phyloP scores from a whole-genome alignment of 2,329 filamentous ascomycete species.

The Xylariomycetidae sp. region DNA sequence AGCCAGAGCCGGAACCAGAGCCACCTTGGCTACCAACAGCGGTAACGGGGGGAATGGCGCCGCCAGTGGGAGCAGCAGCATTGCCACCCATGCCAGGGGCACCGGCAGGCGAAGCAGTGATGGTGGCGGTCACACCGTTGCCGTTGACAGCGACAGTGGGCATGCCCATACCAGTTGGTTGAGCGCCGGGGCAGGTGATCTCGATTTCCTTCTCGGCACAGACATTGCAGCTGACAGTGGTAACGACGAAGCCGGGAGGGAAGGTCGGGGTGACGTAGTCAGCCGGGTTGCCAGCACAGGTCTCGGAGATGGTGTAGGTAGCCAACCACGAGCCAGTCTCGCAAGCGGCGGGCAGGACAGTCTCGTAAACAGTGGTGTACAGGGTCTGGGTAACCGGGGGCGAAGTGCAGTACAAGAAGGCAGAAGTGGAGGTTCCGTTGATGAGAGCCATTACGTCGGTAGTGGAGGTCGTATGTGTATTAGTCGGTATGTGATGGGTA shows the following conservation, averaged over 20 bases:
- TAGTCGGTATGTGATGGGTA: not conserved
- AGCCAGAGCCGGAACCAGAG: constrained; percentile 2
- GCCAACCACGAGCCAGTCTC: constrained; percentile 33
- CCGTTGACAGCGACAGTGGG: constrained; percentile 25
- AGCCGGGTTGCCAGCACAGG: constrained; percentile 26
- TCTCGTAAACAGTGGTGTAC: constrained; percentile 35
- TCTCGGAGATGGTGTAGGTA: constrained; percentile 36
- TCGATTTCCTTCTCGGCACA: constrained; percentile 28
- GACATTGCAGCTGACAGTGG: constrained; percentile 29
- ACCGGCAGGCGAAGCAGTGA: constrained; percentile 11
- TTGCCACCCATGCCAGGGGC: constrained; percentile 6
- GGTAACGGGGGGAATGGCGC: constrained; percentile 2
- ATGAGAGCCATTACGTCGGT: constrained; percentile 19
- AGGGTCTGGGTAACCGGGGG: constrained; percentile 20
- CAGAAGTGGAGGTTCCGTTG: constrained; percentile 25
- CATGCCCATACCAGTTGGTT: constrained; percentile 22
- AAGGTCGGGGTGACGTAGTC: constrained; percentile 24
- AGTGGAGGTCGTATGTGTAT: constrained; percentile 3
- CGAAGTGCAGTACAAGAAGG: constrained; percentile 25
- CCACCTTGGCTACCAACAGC: constrained; percentile 2
- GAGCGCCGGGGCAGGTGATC: constrained; percentile 33
- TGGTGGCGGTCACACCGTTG: constrained; percentile 32
- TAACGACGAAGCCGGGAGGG: constrained; percentile 35
- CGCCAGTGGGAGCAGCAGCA: constrained; percentile 4
- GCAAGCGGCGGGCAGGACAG: constrained; percentile 32